Evolutionary conservation across 305 asterid genomes (phyloP), one percentile per base, ranked within the genome.

Genomic region (Fraxinus platypoda): DNA sequence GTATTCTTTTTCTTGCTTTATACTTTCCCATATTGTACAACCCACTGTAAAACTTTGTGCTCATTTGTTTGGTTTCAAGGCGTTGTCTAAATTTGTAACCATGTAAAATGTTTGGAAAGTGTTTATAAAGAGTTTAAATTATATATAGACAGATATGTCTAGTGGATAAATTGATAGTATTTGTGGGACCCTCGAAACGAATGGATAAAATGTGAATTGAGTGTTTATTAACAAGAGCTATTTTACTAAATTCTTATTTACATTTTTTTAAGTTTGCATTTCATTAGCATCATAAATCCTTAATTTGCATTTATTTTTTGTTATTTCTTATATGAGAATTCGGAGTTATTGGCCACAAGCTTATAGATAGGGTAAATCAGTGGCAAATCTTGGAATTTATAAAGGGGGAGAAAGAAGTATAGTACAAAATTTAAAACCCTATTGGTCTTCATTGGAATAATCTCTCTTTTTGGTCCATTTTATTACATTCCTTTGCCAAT

Each of bases 361-460:
- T 9, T 57, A 12, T 3, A 66, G 74, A 11, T 26, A 66, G 70
- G 25, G 68, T 15, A 49, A 74, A 82, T 77, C 75, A 71, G 26
- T 23, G 43, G 66, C 52, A 76, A 87, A 83, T 76, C 84, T 73
- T 83, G 82, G 83, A 81, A 81, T 26, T 66, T 35, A 78, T 71
- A 72, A 37, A 73, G 66, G 4, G 54, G 54, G 15, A 12, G 54
- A 12, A 43, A 43, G n/a, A 43, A 12, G 71, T 35, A 25, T 76
- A 0, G 37, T 43, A 11, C 25, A 71, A 33, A 21, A 75, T 9
- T 33, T 41, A 59, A 81, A 81, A 70, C 13, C 21, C 2, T 9
- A 83, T 79, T 75, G 87, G 83, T 82, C 81, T 86, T 87, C 88
- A 81, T 78, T 70, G 83, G 87, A 84, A 87, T 80, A 86, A 21